Base-by-base conservation (phyloP, 208 protist species). In the Strigomonas culicis region DNA sequence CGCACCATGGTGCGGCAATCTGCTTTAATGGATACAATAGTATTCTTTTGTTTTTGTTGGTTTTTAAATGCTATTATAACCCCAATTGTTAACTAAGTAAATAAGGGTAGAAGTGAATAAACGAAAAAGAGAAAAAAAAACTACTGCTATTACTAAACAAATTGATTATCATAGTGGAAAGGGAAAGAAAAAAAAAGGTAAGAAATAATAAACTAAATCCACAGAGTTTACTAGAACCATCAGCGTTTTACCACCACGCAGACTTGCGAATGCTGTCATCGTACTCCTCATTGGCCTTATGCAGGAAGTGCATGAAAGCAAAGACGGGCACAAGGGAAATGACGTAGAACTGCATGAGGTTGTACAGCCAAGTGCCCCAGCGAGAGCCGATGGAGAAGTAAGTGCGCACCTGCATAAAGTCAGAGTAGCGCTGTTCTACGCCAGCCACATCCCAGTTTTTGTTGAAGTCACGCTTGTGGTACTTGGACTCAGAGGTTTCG, bases 381-480 rank as follows among this genome's bases (percentile, higher is more conserved):
- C 90, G 86, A 30, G 86, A 87, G 59, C 86, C 85, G 56, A 93
- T 79, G 65, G 84, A 92, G 66, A 93, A 93, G 68, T 93, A 96
- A 7, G 87, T 93, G 66, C 90, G 86, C 49, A 93, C 83, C 72
- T 91, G 86, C 85, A 91, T 92, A 32, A 86, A 96, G 70, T 96
- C 90, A 13, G 90, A 91, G 63, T 92, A 89, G 43, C 90, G 82
- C 78, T 91, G 86, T 77, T 96, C 84, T 19, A 93, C 82, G 51
- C 90, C 90, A 24, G 90, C 90, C 24, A 91, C 69, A 67, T 96
- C 90, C 90, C 90, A 96, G 50, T 75, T 79, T 75, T 93, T 93
- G 76, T 96, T 96, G 77, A 96, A 96, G 65, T 96, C 90, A 55
- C 90, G 86, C 74, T 93, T 93, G 79, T 91, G 84, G 72, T 96